Evolutionary conservation across 1,139 yeast genomes (phyloP).

Genomic region (Suhomyces wounanorum): DNA sequence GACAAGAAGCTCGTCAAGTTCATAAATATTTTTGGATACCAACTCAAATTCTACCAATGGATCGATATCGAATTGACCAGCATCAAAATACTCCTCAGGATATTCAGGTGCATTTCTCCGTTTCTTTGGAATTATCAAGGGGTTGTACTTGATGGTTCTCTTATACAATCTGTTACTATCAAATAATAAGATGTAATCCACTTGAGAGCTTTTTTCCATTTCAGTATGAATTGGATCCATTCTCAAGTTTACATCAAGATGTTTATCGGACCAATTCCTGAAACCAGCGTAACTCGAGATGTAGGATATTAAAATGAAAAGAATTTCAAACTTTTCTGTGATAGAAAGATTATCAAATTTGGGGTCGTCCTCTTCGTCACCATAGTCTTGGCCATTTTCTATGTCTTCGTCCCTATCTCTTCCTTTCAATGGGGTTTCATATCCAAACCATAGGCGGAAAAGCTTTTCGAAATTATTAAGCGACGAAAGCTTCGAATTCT

Average conservation of each 20-base stretch:
- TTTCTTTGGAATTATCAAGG: slow-evolving; percentile 43
- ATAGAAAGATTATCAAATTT: slow-evolving; percentile 42
- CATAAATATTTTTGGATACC: slow-evolving; percentile 35
- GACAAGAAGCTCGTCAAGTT: slow-evolving; percentile 28
- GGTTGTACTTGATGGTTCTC: slow-evolving; percentile 34
- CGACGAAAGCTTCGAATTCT: slow-evolving; percentile 31
- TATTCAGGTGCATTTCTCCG: slow-evolving; percentile 37
- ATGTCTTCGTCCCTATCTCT: slow-evolving; percentile 30
- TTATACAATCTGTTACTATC: slow-evolving; percentile 49
- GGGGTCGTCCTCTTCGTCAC: slow-evolving; percentile 17
- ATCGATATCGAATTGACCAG: slow-evolving; percentile 35
- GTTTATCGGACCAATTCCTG: slow-evolving; percentile 46
- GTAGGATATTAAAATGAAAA: slow-evolving; percentile 44
- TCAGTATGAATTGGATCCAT: slow-evolving; percentile 24
- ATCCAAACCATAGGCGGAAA: slow-evolving; percentile 48
- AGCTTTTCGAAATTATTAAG: slow-evolving; percentile 46
- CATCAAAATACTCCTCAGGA: slow-evolving; percentile 33
- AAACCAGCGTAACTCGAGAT: slow-evolving; percentile 40
- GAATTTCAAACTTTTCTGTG: slow-evolving; percentile 47
- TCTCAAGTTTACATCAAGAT: slow-evolving; percentile 36
- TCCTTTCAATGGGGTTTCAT: slow-evolving; percentile 40
- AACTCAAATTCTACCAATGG: slow-evolving; percentile 31
- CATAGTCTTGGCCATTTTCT: slow-evolving; percentile 13
- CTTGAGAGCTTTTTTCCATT: slow-evolving; percentile 17
- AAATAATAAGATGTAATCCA: slow-evolving; percentile 45